phyloP scores from a whole-genome alignment of 768 basidiomycete genomes.

The Amanita fuliginea region DNA sequence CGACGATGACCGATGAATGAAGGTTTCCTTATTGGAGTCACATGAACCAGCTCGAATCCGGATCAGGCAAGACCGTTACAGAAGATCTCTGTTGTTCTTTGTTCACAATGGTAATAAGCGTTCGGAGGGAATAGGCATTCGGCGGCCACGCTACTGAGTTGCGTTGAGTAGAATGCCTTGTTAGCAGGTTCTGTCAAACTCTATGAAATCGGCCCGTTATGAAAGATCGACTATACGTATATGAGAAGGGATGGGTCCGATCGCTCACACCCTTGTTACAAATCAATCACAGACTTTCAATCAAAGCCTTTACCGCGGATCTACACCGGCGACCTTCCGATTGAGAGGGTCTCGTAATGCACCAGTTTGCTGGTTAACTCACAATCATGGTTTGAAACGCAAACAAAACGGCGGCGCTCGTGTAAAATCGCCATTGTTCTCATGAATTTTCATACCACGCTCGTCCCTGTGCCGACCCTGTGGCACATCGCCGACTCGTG shows the following conservation, averaged over 20 bases:
- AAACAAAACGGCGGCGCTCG: not conserved
- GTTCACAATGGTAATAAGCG: not conserved
- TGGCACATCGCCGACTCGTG: not conserved
- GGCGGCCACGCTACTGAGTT: not conserved
- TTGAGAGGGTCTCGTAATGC: not conserved
- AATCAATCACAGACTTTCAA: not conserved
- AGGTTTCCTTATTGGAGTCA: not conserved
- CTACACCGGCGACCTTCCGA: not conserved
- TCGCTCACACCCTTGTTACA: not conserved
- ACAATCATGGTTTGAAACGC: not conserved
- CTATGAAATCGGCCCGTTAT: slow-evolving; percentile 2
- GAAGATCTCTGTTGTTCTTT: not conserved
- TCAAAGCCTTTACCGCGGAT: not conserved
- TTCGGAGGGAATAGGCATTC: not conserved
- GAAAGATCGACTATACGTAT: slow-evolving; percentile 4
- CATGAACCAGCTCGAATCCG: not conserved
- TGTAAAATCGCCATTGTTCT: not conserved
- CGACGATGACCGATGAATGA: slow-evolving; percentile 2
- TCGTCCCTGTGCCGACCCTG: not conserved
- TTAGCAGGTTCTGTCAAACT: slow-evolving; percentile 5
- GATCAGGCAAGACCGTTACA: not conserved
- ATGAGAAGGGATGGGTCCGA: slow-evolving; percentile 1
- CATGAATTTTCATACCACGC: not conserved
- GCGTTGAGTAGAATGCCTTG: not conserved
- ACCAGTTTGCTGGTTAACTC: not conserved